Conservation (phyloP, 768 basidiomycete genomes). For the Mycena kentingensis region DNA sequence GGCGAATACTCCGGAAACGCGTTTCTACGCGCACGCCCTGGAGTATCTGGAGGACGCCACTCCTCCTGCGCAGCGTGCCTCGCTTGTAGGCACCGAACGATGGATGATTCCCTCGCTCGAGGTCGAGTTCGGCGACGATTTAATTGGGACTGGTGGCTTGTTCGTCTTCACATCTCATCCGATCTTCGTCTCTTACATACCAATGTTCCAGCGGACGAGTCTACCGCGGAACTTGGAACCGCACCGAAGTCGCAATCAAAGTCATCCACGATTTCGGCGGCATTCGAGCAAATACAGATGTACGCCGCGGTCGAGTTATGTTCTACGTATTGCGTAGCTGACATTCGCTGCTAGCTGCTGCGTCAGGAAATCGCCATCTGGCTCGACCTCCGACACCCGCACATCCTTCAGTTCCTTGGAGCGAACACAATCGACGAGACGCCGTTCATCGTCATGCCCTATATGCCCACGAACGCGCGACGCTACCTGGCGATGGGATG, state of each 20-base stretch:
- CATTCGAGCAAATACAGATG: background rate
- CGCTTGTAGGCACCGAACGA: conserved; percentile 6
- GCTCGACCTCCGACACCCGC: conserved; percentile 69
- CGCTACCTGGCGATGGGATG: too few species aligned
- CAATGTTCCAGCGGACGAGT: conserved; percentile 1
- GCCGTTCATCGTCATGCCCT: conserved; percentile 13
- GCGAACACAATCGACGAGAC: conserved; percentile 12
- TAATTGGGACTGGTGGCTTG: conserved; percentile 12
- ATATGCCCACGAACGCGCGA: background rate
- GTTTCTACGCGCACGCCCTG: conserved; percentile 4
- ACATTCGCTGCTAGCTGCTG: background rate
- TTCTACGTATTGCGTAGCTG: background rate
- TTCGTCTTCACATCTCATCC: background rate
- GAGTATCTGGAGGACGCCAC: conserved; percentile 2
- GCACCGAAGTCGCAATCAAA: conserved; percentile 9
- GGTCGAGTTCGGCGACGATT: conserved; percentile 4
- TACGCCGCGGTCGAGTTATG: background rate
- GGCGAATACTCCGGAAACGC: too few species aligned
- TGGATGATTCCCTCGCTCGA: conserved; percentile 15
- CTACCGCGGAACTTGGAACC: conserved; percentile 9
- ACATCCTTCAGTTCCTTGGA: conserved; percentile 55
- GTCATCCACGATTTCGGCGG: background rate
- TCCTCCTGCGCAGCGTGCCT: background rate
- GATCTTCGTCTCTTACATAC: background rate
- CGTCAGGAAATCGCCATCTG: conserved; percentile 3